These are phyloP conservation scores for Candida buenavistaensis DNA, from an alignment of 1,139 yeast species.

Conservation along the genomic window DNA sequence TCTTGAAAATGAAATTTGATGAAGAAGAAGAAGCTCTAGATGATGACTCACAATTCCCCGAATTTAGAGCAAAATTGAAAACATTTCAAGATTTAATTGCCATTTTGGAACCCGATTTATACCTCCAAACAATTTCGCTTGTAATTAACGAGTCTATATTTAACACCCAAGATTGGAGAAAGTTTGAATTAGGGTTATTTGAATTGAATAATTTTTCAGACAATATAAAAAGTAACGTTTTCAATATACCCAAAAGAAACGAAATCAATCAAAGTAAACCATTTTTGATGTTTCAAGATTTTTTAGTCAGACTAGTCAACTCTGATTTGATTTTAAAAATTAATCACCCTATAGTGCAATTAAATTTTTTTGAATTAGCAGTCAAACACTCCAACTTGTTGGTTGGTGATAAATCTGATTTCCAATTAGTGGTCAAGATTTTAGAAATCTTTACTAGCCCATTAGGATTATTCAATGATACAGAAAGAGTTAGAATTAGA, in stretches of 20 bases:
- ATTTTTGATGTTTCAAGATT: slow-evolving; percentile 55
- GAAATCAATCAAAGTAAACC: slow-evolving; percentile 66
- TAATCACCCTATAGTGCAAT: slow-evolving; percentile 77
- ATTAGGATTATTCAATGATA: slow-evolving; percentile 74
- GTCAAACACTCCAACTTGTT: slow-evolving; percentile 77
- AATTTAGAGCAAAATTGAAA: slow-evolving; percentile 70
- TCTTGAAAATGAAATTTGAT: slow-evolving; percentile 78
- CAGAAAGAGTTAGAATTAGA: slow-evolving; percentile 74
- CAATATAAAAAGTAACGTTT: slow-evolving; percentile 69
- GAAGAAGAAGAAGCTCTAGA: slow-evolving; percentile 64
- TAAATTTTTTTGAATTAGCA: slow-evolving; percentile 79
- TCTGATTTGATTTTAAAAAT: slow-evolving; percentile 51
- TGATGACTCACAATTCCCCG: slow-evolving; percentile 74
- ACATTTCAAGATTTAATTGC: slow-evolving; percentile 86
- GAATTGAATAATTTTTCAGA: slow-evolving; percentile 82
- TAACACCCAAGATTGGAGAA: slow-evolving; percentile 61
- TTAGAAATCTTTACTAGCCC: slow-evolving; percentile 78
- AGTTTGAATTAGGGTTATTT: slow-evolving; percentile 80
- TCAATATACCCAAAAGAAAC: slow-evolving; percentile 65
- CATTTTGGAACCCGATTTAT: slow-evolving; percentile 68
- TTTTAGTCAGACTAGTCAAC: slow-evolving; percentile 64
- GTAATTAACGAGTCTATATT: slow-evolving; percentile 64
- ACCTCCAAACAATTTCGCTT: slow-evolving; percentile 65
- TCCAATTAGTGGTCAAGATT: slow-evolving; percentile 59
- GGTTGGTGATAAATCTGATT: slow-evolving; percentile 44